These are phyloP conservation scores for Yarrowia sp. DNA, from an alignment of 805 yeast species.

Conservation along the genomic window DNA sequence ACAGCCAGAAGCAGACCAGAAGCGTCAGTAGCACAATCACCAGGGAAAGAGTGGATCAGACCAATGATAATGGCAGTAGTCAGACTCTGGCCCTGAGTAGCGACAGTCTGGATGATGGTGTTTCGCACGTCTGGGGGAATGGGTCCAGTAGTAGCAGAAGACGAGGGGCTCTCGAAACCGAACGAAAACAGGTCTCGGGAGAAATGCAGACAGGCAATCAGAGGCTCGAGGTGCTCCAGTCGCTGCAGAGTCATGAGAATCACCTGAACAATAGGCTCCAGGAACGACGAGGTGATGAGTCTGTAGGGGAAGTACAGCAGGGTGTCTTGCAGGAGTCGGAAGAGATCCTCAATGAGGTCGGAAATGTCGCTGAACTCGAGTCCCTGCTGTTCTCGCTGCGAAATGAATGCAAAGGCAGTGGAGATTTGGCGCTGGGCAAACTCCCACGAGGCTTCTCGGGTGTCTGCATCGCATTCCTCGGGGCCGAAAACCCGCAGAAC, in stretches of 20 bases:
- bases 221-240: conserved; percentile 73
- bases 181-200: conserved; percentile 82
- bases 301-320: conserved; percentile 74
- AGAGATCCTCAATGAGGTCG: conserved; percentile 86
- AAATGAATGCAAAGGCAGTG: conserved; percentile 57
- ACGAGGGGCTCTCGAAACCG: conserved; percentile 84
- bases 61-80: conserved; percentile 65
- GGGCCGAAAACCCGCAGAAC: conserved; percentile 69
- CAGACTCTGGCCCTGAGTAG: conserved; percentile 65
- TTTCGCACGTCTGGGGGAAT: conserved; percentile 64
- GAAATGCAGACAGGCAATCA: conserved; percentile 73
- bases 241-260: conserved; percentile 59
- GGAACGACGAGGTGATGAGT: conserved; percentile 53
- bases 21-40: conserved; percentile 73
- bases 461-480: conserved; percentile 56
- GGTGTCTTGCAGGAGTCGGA: conserved; percentile 77
- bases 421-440: conserved; percentile 73
- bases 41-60: conserved; percentile 71
- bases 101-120: conserved; percentile 57
- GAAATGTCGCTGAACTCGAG: conserved; percentile 52
- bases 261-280: conserved; percentile 61
- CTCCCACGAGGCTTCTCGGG: conserved; percentile 70
- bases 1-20: conserved; percentile 74
- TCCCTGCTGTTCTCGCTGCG: conserved; percentile 40
- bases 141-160: conserved; percentile 61